Evolutionary conservation across 2,329 filamentous ascomycete species (phyloP).

Genomic region (Aspergillus eucalypticola): DNA sequence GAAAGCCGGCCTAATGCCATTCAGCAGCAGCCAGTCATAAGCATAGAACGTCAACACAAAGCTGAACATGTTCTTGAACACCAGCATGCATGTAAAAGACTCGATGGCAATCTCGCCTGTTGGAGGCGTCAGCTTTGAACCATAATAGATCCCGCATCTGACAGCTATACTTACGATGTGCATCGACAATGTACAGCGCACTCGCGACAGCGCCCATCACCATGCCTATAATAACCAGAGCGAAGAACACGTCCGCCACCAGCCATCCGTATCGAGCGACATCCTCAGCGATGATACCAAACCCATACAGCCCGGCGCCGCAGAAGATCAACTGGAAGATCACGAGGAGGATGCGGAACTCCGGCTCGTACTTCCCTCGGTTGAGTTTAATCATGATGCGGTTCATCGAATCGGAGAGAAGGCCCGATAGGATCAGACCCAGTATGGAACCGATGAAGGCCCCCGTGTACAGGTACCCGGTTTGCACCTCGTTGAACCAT

Average conservation of each 20-base stretch:
- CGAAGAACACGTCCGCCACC: conserved; percentile 79
- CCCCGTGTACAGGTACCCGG: conserved; percentile 83
- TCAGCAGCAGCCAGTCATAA: conserved; percentile 73
- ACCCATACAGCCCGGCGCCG: conserved; percentile 78
- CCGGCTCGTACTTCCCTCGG: conserved; percentile 82
- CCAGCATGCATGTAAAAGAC: conserved; percentile 82
- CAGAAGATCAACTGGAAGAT: conserved; percentile 78
- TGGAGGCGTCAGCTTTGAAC: not conserved
- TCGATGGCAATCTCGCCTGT: conserved; percentile 78
- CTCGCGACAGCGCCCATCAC: conserved; percentile 85
- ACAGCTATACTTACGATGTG: conserved; percentile 67
- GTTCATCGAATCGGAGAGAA: conserved; percentile 72
- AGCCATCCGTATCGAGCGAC: conserved; percentile 66
- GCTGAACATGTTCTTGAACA: conserved; percentile 94
- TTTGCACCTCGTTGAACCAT: conserved; percentile 77
- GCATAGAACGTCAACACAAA: conserved; percentile 82
- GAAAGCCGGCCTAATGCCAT: conserved; percentile 63
- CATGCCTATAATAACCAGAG: conserved; percentile 82
- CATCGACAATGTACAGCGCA: conserved; percentile 87
- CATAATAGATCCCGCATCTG: not conserved
- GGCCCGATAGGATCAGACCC: conserved; percentile 74
- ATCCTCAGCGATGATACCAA: conserved; percentile 70
- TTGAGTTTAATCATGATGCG: conserved; percentile 71
- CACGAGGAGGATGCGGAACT: conserved; percentile 82
- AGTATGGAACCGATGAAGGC: conserved; percentile 80